Percentiles rank a stretch among this genome's conserved stretches.
Conservation (phyloP, 2,329 filamentous ascomycete species). For the Nigrospora sphaerica region DNA sequence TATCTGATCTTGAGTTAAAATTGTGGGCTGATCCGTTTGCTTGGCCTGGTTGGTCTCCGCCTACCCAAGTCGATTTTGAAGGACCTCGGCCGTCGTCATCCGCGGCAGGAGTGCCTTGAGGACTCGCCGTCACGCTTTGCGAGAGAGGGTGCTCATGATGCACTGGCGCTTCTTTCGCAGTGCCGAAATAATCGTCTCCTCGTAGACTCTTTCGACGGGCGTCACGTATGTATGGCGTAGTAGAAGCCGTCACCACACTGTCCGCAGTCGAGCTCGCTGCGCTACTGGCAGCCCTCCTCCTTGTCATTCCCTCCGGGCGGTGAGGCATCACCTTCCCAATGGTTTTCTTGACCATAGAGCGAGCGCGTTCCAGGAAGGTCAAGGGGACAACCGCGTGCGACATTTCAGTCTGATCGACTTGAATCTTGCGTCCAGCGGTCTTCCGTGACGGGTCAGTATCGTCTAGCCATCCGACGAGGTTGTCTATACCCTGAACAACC, state of each 20-base stretch:
- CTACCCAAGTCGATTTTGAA: conserved; percentile 30
- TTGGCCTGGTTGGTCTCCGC: conserved; percentile 24
- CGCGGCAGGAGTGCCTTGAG: conserved; percentile 38
- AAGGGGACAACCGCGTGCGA: conserved; percentile 85
- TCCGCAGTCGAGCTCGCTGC: conserved; percentile 58
- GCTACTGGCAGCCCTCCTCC: conserved; percentile 53
- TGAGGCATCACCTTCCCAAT: conserved; percentile 58
- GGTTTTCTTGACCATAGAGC: conserved; percentile 67
- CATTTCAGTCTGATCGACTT: conserved; percentile 86
- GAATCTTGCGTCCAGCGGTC: conserved; percentile 75
- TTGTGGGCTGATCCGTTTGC: conserved; percentile 25
- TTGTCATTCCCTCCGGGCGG: conserved; percentile 46
- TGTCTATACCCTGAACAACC: conserved; percentile 72
- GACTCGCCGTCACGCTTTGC: conserved; percentile 66
- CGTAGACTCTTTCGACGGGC: conserved; percentile 46
- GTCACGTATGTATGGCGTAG: conserved; percentile 46
- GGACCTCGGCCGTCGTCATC: conserved; percentile 24
- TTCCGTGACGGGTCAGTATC: conserved; percentile 81
- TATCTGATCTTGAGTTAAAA: conserved; percentile 28
- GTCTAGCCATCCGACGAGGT: conserved; percentile 79
- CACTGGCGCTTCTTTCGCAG: conserved; percentile 30
- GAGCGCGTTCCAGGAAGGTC: conserved; percentile 77
- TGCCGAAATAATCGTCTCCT: conserved; percentile 47
- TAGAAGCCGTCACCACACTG: conserved; percentile 35
- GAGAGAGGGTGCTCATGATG: conserved; percentile 65